Evolutionary conservation across 2,329 filamentous ascomycete genomes (phyloP).

Genomic region (Colletotrichum truncatum): DNA sequence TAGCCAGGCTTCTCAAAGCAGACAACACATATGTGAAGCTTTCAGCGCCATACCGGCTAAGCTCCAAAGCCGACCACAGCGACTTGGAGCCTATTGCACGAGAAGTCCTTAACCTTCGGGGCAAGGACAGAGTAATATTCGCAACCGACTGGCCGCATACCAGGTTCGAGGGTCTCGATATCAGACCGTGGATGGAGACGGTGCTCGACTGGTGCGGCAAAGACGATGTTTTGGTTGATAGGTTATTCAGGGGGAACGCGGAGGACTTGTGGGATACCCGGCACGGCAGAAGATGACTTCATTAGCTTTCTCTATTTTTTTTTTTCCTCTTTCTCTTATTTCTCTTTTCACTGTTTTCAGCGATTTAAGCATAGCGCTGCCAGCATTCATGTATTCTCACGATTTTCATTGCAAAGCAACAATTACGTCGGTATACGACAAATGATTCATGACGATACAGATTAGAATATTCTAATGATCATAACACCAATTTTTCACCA

Average conservation of each 20-base stretch:
- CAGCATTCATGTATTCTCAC: neutral
- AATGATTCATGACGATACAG: constrained; percentile 16
- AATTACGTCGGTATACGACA: neutral
- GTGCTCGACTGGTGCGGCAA: constrained; percentile 62
- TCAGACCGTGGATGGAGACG: constrained; percentile 61
- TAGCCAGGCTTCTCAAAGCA: constrained; percentile 54
- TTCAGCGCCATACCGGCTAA: constrained; percentile 67
- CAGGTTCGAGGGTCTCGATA: constrained; percentile 65
- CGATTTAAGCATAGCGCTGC: constrained; percentile 6
- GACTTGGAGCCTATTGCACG: constrained; percentile 57
- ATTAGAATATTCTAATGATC: neutral
- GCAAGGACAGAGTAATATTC: constrained; percentile 58
- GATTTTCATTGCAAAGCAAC: neutral
- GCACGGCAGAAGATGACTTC: neutral
- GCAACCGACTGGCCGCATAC: constrained; percentile 74
- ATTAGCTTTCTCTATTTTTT: neutral
- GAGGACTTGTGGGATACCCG: constrained; percentile 53
- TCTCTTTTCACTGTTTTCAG: neutral
- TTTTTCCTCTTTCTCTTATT: neutral
- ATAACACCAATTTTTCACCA: neutral
- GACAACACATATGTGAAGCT: constrained; percentile 66
- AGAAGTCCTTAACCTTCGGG: constrained; percentile 56
- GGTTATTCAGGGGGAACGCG: constrained; percentile 65
- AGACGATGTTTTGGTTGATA: constrained; percentile 52
- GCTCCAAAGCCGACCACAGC: constrained; percentile 50